Evolutionary conservation across 148 eudicot genomes (phyloP), one percentile per base, ranked within the genome.

Genomic region (Rhododendron williamsianum): DNA sequence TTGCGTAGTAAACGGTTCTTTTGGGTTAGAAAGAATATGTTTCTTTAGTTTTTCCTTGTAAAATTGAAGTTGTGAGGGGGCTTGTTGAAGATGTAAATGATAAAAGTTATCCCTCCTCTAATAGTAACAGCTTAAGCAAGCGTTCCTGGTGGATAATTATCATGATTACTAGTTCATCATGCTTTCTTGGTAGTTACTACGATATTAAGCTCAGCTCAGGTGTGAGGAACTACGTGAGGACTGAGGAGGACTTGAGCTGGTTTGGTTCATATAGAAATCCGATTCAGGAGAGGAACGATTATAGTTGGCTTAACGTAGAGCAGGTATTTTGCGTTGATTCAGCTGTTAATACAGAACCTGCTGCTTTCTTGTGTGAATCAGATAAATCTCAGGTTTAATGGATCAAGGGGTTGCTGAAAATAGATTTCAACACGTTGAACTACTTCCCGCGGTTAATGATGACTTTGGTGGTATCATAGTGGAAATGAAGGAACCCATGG

Each of bases 401-500:
- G 89, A 88, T 67, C 90, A 86, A 83, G 79, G 81, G 78, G 84
- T 77, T 87, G 85, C 84, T 63, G 90, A 92, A 67, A 90, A 90
- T 85, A 90, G 93, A 65, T 35, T 15, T 74, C 67, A 73, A 52
- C 52, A 48, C 16, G 81, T 83, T 38, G 87, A 52, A 78, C 82
- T 88, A 65, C 98, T 95, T 86, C 87, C 93, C 45, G 91, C 91
- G 3, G 83, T 83, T 30, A 87, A 93, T 84, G 98, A 95, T 72
- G 91, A 91, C n/a, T 89, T 88, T 86, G 96, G 87, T 36, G 98
- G 98, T 36, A 90, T 95, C 83, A 90, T 91, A 52, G 95, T 94
- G 83, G 89, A 94, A 67, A 83, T 95, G 92, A 65, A 88, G 87
- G 92, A 93, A 87, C 89, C 91, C 52, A 93, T 93, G 93, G 95